These are phyloP conservation scores for Eutrema heterophyllum DNA, from an alignment of 345 rosid genomes.

Conservation along the genomic window DNA sequence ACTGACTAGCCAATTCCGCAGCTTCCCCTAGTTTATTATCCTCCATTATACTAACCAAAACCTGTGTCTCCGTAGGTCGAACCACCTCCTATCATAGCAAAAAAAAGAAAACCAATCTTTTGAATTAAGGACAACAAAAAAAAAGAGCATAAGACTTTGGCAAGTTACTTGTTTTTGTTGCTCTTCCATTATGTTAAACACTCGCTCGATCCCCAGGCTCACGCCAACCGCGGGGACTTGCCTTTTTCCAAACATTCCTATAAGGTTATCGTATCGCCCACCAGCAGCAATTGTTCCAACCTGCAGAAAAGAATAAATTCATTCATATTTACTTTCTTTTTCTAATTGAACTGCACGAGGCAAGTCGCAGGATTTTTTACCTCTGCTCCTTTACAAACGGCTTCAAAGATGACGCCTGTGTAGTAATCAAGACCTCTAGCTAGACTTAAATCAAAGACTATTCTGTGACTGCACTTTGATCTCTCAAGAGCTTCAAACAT, in stretches of 20 bases:
- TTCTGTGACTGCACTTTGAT: constrained; percentile 66
- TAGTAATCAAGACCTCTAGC: constrained; percentile 99
- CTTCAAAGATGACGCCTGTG: constrained; percentile 92
- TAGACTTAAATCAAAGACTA: constrained; percentile 92
- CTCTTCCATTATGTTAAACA: constrained; percentile 83
- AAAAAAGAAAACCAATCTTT: not conserved
- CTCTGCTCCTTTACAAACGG: constrained; percentile 79
- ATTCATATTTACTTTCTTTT: not conserved
- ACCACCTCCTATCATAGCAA: constrained; percentile 36
- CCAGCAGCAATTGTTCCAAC: constrained; percentile 97
- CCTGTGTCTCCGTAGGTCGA: constrained; percentile 76
- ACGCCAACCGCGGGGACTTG: constrained; percentile 93
- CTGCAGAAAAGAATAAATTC: constrained; percentile 32
- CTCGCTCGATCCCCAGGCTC: constrained; percentile 93
- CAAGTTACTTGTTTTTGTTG: constrained; percentile 58
- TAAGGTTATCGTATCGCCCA: constrained; percentile 88
- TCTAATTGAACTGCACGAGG: not conserved
- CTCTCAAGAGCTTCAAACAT: constrained; percentile 79
- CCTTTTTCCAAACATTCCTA: constrained; percentile 82
- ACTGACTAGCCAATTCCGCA: constrained; percentile 59
- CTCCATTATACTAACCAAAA: constrained; percentile 48
- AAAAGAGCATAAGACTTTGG: not conserved
- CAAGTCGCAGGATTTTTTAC: constrained; percentile 30
- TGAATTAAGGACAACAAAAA: not conserved
- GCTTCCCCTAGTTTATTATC: constrained; percentile 53